Evolutionary conservation across 2,329 filamentous ascomycete genomes (phyloP).

Genomic region (Xylaria sp.): DNA sequence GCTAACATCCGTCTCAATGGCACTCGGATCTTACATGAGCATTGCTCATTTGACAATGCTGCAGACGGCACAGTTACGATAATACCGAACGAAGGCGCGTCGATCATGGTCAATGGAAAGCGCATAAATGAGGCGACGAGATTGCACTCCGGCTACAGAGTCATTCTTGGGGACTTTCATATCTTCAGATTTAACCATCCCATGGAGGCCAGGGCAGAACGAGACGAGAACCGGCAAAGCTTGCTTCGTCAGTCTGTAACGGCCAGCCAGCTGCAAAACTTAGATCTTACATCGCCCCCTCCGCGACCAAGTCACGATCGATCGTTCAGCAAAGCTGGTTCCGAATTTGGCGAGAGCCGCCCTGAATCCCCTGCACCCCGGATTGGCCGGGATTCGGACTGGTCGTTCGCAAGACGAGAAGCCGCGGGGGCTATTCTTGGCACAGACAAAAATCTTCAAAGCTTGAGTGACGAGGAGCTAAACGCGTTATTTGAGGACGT

Average conservation of each 20-base stretch:
- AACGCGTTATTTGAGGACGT: slow-evolving; percentile 94
- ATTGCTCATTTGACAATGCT: slow-evolving; percentile 89
- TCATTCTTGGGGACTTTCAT: slow-evolving; percentile 97
- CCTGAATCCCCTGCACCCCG: slow-evolving; percentile 78
- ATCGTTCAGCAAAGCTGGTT: slow-evolving; percentile 75
- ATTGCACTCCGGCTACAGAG: slow-evolving; percentile 87
- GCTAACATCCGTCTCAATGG: slow-evolving; percentile 94
- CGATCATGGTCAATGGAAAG: slow-evolving; percentile 96
- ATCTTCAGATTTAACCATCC: slow-evolving; percentile 99
- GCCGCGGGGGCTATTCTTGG: slow-evolving; percentile 90
- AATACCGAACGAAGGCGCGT: slow-evolving; percentile 85
- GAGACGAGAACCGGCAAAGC: slow-evolving; percentile 84
- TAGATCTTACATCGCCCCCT: slow-evolving; percentile 61
- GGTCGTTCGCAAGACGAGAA: slow-evolving; percentile 90
- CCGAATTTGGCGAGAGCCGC: slow-evolving; percentile 76
- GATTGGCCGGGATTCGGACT: slow-evolving; percentile 81
- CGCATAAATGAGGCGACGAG: slow-evolving; percentile 84
- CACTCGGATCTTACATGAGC: slow-evolving; percentile 86
- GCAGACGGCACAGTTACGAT: slow-evolving; percentile 90
- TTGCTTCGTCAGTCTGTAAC: slow-evolving; percentile 81
- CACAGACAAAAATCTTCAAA: slow-evolving; percentile 86
- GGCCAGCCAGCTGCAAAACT: slow-evolving; percentile 60
- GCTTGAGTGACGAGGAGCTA: slow-evolving; percentile 89
- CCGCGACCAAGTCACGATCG: slow-evolving; percentile 74
- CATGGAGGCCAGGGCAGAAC: slow-evolving; percentile 89